Evolutionary conservation across 2,329 filamentous ascomycete species (phyloP).

Genomic region (Colletotrichum theobromicola): DNA sequence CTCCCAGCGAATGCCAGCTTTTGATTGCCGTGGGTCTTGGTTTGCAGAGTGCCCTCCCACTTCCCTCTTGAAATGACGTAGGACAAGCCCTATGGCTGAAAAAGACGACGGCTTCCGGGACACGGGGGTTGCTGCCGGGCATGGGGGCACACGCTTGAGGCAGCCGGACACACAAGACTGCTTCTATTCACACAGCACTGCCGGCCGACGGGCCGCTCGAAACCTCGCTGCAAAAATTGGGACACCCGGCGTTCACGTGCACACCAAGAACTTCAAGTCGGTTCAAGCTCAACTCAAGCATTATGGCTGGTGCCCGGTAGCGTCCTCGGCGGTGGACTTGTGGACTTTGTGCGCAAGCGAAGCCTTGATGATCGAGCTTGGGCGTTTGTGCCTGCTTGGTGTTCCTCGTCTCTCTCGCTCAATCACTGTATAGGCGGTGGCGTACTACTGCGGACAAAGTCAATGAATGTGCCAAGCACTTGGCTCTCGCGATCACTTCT

Average conservation of each 20-base stretch:
- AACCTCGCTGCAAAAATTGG: background rate
- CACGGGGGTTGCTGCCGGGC: background rate
- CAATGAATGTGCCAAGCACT: conserved; percentile 12
- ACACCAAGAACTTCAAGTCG: background rate
- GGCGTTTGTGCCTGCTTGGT: background rate
- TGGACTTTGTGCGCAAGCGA: conserved; percentile 4
- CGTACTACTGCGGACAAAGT: background rate
- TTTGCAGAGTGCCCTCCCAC: conserved; percentile 14
- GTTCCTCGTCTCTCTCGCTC: background rate
- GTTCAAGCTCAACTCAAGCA: conserved; percentile 22
- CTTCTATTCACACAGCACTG: background rate
- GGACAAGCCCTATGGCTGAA: background rate
- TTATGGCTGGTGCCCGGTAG: background rate
- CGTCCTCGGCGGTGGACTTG: conserved; percentile 6
- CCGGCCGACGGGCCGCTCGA: background rate
- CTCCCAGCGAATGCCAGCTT: background rate
- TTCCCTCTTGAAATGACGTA: conserved; percentile 13
- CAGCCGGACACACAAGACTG: background rate
- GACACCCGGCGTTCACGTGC: background rate
- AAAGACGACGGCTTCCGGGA: background rate
- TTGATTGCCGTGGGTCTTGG: background rate
- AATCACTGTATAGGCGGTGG: background rate
- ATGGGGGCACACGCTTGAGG: background rate
- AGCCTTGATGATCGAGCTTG: conserved; percentile 19
- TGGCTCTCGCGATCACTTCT: conserved; percentile 17